phyloP scores from a whole-genome alignment of 1,284 basidiomycete genomes.

The Hymenochaete sp. region DNA sequence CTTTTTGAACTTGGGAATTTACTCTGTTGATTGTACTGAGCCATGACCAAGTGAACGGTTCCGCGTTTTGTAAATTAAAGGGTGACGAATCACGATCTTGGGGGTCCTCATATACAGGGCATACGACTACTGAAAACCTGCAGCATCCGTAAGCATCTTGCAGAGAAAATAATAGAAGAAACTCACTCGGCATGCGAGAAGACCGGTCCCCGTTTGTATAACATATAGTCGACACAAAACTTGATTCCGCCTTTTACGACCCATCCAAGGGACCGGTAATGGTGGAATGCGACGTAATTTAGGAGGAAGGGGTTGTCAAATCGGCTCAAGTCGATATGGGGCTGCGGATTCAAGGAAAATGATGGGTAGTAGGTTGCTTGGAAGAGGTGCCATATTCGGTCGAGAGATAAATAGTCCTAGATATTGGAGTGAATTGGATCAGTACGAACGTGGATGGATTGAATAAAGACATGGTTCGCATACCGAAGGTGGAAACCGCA shows the following conservation, averaged over 20 bases:
- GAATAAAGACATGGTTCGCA: constrained; percentile 19
- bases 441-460: background rate
- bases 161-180: constrained; percentile 7
- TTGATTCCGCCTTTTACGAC: constrained; percentile 94
- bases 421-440: constrained; percentile 23
- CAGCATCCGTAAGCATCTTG: too few species aligned
- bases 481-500: constrained; percentile 61
- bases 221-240: constrained; percentile 91
- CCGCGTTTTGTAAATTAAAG: constrained; percentile 52
- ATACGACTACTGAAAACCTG: constrained; percentile 84
- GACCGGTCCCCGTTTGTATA: constrained; percentile 93
- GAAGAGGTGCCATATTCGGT: constrained; percentile 53
- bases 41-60: constrained; percentile 90
- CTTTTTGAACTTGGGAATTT: constrained; percentile 96
- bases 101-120: constrained; percentile 84
- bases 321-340: constrained; percentile 28
- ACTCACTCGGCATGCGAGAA: constrained; percentile 92
- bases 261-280: constrained; percentile 97
- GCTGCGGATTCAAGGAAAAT: constrained; percentile 25
- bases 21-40: constrained; percentile 95
- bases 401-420: constrained; percentile 43
- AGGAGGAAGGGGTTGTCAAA: constrained; percentile 91
- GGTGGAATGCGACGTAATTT: constrained; percentile 88
- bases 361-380: constrained; percentile 35
- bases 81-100: constrained; percentile 57